phyloP scores from a whole-genome alignment of 352 stramenopile species.

The Phytophthora brassicae region DNA sequence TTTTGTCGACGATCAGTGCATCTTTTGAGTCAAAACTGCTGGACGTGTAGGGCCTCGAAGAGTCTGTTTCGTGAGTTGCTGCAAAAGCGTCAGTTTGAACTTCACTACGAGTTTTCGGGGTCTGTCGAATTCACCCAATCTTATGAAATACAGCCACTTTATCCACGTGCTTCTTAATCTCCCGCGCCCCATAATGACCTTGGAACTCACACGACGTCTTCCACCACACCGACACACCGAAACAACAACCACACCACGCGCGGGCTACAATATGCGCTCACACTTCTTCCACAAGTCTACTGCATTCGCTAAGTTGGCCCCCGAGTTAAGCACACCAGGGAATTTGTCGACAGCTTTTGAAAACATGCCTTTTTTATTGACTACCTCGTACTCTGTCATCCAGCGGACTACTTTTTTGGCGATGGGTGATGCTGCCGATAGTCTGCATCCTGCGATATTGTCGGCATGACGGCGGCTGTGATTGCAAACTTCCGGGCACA shows the following conservation, averaged over 20 bases:
- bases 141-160: conserved; percentile 2
- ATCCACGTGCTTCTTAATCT: not conserved
- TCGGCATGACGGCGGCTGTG: not conserved
- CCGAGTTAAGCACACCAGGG: not conserved
- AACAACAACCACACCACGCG: not conserved
- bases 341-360: not conserved
- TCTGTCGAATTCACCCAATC: conserved; percentile 4
- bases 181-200: not conserved
- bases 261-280: not conserved
- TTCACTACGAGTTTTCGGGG: conserved; percentile 10
- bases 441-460: not conserved
- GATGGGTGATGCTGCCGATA: not conserved
- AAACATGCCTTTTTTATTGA: not conserved
- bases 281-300: not conserved
- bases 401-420: not conserved
- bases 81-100: not conserved
- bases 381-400: not conserved
- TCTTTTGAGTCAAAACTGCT: not conserved
- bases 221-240: not conserved
- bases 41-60: not conserved
- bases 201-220: not conserved
- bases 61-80: not conserved
- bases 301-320: not conserved
- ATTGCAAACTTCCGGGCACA: not conserved
- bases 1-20: not conserved